phyloP scores from a whole-genome alignment of 768 basidiomycete species.

The Clitopilus passeckerianus region DNA sequence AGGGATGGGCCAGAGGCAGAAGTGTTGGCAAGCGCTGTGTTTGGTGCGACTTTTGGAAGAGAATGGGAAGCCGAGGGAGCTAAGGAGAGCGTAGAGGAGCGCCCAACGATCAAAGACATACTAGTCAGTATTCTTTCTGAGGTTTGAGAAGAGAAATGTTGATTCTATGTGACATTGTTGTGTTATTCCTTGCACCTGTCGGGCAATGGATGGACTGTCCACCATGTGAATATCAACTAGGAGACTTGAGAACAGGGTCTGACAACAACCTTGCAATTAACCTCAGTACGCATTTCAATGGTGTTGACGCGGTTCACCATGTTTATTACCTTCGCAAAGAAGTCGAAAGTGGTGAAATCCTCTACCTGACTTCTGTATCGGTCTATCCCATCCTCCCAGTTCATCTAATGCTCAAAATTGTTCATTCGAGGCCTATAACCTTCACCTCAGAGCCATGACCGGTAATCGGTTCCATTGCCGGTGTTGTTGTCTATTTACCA shows the following conservation, averaged over 20 bases:
- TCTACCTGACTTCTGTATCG: too few relatives aligned
- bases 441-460: neutral
- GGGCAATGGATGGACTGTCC: too few relatives aligned
- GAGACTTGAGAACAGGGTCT: too few relatives aligned
- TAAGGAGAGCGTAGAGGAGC: slow-evolving; percentile 14
- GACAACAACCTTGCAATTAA: too few relatives aligned
- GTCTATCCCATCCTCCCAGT: too few relatives aligned
- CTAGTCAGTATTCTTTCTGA: slow-evolving; percentile 53
- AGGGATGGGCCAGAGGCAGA: slow-evolving; percentile 69
- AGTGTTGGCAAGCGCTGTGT: slow-evolving; percentile 57
- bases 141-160: slow-evolving; percentile 22
- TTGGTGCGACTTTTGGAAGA: slow-evolving; percentile 46
- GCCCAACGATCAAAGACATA: slow-evolving; percentile 58
- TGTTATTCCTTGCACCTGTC: neutral
- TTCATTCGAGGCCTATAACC: too few relatives aligned
- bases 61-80: slow-evolving; percentile 1
- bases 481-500: neutral
- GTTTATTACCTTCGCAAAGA: too few relatives aligned
- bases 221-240: too few relatives aligned
- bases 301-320: too few relatives aligned
- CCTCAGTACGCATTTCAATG: too few relatives aligned
- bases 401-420: too few relatives aligned
- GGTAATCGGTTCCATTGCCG: neutral
- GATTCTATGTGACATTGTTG: neutral
- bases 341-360: too few relatives aligned